Evolutionary conservation across 2,329 filamentous ascomycete species (phyloP).

Genomic region (Annulohypoxylon truncatum): DNA sequence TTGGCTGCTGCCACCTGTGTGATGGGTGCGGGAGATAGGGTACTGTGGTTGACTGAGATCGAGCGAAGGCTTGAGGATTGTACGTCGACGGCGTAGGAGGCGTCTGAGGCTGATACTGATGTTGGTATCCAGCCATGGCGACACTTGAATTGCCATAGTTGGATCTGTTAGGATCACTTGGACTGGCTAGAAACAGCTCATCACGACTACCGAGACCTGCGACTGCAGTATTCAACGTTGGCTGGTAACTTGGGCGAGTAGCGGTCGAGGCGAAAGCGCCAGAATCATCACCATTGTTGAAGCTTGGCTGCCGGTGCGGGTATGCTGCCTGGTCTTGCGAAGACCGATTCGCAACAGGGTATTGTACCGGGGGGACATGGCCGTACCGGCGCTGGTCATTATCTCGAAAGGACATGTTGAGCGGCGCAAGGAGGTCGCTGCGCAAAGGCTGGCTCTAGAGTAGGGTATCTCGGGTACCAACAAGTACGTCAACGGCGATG

Average conservation of each 20-base stretch:
- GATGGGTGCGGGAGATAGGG: conserved; percentile 61
- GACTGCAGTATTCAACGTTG: conserved; percentile 47
- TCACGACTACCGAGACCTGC: conserved; percentile 58
- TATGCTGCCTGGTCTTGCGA: conserved; percentile 54
- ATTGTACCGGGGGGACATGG: conserved; percentile 74
- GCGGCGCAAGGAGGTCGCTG: conserved; percentile 24
- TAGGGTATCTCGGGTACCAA: conserved; percentile 27
- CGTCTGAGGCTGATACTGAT: conserved; percentile 61
- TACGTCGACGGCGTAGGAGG: conserved; percentile 67
- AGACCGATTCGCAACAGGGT: conserved; percentile 62
- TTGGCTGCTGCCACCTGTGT: conserved; percentile 52
- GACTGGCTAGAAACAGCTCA: conserved; percentile 73
- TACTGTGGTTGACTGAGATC: conserved; percentile 64
- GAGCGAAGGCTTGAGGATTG: conserved; percentile 76
- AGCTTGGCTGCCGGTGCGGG: conserved; percentile 72
- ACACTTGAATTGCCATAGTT: conserved; percentile 58
- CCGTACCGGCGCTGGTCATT: conserved; percentile 73
- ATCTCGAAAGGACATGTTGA: conserved; percentile 71
- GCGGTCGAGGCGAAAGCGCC: conserved; percentile 59
- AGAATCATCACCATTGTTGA: conserved; percentile 80
- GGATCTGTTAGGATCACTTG: conserved; percentile 52
- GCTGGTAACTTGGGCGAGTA: conserved; percentile 49
- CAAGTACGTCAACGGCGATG: conserved; percentile 21
- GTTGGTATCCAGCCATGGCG: conserved; percentile 64
- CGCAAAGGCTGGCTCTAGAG: conserved; percentile 19